Conservation (phyloP, 148 eudicot genomes). For the Diospyros lotus region DNA sequence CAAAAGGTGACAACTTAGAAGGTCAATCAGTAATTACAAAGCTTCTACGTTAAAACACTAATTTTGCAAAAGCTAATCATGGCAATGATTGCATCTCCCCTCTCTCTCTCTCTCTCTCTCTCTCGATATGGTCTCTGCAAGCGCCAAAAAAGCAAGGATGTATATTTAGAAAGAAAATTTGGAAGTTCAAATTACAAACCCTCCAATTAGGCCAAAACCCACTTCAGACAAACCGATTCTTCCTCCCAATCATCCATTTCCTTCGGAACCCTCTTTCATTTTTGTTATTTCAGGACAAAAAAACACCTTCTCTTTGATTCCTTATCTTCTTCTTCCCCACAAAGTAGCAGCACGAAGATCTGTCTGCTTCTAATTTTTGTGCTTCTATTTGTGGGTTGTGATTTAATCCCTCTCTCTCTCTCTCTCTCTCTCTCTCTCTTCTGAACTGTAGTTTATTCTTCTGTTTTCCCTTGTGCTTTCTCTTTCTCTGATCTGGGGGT, state of each 20-base stretch:
- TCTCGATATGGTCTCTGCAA: too few relatives aligned
- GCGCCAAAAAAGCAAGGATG: too few relatives aligned
- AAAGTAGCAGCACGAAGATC: slow-evolving; percentile 11
- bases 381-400: slow-evolving; percentile 6
- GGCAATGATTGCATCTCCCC: too few relatives aligned
- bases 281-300: neutral
- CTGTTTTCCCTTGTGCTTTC: neutral
- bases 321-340: neutral
- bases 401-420: neutral
- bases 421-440: neutral
- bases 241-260: slow-evolving; percentile 5
- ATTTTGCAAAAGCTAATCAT: too few relatives aligned
- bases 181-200: neutral
- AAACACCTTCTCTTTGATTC: neutral
- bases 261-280: neutral
- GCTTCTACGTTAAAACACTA: too few relatives aligned
- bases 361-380: neutral
- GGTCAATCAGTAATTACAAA: too few relatives aligned
- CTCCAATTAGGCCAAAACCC: neutral
- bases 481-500: neutral
- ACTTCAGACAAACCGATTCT: slow-evolving; percentile 7
- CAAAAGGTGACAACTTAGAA: too few relatives aligned
- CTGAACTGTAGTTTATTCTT: neutral
- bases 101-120: too few relatives aligned
- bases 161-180: neutral